These are phyloP conservation scores for Dicorynia guianensis DNA, from an alignment of 306 rosid genomes.

Conservation along the genomic window DNA sequence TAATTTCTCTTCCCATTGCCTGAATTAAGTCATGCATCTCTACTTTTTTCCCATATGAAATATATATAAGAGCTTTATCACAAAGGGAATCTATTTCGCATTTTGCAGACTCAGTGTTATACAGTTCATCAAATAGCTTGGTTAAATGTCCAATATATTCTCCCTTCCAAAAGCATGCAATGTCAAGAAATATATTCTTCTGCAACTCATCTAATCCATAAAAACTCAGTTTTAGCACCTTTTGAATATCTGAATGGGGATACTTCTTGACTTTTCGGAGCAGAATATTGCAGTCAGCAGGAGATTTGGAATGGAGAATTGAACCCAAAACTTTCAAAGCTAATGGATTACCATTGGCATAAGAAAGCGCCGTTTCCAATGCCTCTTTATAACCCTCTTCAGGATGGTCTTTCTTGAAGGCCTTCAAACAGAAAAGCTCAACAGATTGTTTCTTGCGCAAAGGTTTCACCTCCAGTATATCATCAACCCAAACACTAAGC, in stretches of 20 bases:
- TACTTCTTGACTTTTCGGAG: not conserved
- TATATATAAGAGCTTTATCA: slow-evolving; percentile 11
- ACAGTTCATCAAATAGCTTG: not conserved
- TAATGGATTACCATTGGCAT: slow-evolving; percentile 23
- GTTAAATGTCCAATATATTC: not conserved
- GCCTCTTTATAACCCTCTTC: not conserved
- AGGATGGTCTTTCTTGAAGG: not conserved
- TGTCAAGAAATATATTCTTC: not conserved
- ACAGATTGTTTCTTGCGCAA: slow-evolving; percentile 17
- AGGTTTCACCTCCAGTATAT: not conserved
- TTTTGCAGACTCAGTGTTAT: too few relatives aligned
- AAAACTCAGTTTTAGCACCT: not conserved
- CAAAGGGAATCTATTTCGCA: not conserved
- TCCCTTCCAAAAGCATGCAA: not conserved
- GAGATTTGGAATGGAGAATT: not conserved
- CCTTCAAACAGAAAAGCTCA: slow-evolving; percentile 19
- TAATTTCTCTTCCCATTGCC: slow-evolving; percentile 2
- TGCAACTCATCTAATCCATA: not conserved
- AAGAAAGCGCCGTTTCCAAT: not conserved
- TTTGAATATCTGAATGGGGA: not conserved
- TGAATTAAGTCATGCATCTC: slow-evolving; percentile 37
- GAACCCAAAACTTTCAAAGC: slow-evolving; percentile 25
- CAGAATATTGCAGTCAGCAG: not conserved
- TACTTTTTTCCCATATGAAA: not conserved
- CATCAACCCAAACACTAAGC: not conserved